Base-by-base conservation (phyloP, 1,139 yeast genomes). In the Scheffersomyces titani region DNA sequence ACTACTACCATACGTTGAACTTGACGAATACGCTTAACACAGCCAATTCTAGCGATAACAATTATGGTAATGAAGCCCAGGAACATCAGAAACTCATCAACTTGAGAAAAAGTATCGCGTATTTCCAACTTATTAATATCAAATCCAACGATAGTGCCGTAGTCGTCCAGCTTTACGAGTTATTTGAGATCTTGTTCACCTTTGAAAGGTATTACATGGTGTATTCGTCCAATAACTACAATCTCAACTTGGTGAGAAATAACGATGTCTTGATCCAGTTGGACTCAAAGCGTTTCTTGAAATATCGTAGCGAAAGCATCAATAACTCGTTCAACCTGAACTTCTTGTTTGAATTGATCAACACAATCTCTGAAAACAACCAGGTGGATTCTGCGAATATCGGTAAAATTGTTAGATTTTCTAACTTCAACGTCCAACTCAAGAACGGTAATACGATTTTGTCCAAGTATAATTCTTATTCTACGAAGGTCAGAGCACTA, bases 21-120 rank as follows among this genome's bases (percentile, higher is more conserved):
- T 57, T 63, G 50, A 64, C 63, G 49, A 64, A 64, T 57, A 61
- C 67, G 46, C 57, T 63, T 47, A 65, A 63, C 54, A 57, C 58
- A n/a, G 47, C 61, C 64, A 67, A 57, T 50, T 54, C 55, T 5
- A 55, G 57, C 52, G 61, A 59, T 16, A 54, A 52, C 51, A 62
- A 64, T 49, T 64, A 59, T 50, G 67, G 67, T 6, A 64, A 64
- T 49, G 67, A 64, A 45, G 58, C 57, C 21, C 67, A 64, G 53
- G 76, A 74, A 54, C 76, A 76, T 57, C 78, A 76, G 55, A 75
- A 75, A 55, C 65, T 76, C 19, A 61, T 73, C 51, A 66, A 74
- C 59, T 60, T 77, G 40, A 65, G 76, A 52, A 73, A 72, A 51
- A 71, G 78, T n/a, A 70, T 77, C n/a, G 66, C 77, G 19, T 75